Evolutionary conservation across 257 asterid genomes (phyloP).

Genomic region (Prunella vulgaris): DNA sequence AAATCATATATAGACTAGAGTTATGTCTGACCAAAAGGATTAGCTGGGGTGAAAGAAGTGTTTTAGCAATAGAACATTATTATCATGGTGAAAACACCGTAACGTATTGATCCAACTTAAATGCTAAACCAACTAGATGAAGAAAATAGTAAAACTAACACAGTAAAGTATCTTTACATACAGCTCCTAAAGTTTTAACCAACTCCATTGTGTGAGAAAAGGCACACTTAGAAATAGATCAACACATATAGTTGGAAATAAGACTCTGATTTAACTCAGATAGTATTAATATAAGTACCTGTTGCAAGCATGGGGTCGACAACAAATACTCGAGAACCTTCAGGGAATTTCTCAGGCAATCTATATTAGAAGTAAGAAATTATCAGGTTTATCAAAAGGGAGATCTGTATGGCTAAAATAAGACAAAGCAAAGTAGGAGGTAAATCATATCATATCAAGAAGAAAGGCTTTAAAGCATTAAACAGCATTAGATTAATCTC

Average conservation of each 20-base stretch:
- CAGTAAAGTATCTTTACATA: background rate
- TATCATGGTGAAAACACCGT: background rate
- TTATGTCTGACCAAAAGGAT: background rate
- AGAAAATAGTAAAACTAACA: background rate
- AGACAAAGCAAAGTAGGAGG: slow-evolving; percentile 4
- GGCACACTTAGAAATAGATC: background rate
- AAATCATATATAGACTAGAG: background rate
- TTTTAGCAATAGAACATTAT: background rate
- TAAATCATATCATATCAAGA: slow-evolving; percentile 2
- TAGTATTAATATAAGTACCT: slow-evolving; percentile 37
- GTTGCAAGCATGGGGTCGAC: slow-evolving; percentile 99
- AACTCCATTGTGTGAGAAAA: background rate
- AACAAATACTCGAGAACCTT: slow-evolving; percentile 74
- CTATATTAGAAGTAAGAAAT: slow-evolving; percentile 33
- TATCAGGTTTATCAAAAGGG: slow-evolving; percentile 10
- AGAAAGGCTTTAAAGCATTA: background rate
- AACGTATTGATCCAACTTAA: background rate
- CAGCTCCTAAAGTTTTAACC: background rate
- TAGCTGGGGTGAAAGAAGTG: background rate
- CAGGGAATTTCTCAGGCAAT: slow-evolving; percentile 85
- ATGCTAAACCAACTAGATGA: background rate
- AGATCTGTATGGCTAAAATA: background rate
- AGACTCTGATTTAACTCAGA: background rate
- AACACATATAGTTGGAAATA: background rate
- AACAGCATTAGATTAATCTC: background rate